phyloP scores from a whole-genome alignment of 148 eudicot genomes.

The Rhododendron henanense region DNA sequence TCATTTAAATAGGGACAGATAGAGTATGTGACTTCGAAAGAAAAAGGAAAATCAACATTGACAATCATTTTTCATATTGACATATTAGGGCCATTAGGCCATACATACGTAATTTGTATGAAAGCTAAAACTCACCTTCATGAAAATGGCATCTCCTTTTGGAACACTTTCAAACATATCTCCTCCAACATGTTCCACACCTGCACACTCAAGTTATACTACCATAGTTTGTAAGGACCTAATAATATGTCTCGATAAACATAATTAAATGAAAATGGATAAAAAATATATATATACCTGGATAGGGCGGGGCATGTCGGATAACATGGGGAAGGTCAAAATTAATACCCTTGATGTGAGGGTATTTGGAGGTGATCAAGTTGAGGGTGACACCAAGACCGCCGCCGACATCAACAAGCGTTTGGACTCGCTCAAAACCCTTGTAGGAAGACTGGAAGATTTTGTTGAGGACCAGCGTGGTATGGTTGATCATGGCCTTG shows the following conservation, averaged over 20 bases:
- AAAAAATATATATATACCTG: constrained; percentile 25
- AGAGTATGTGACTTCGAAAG: too few relatives aligned
- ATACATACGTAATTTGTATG: not conserved
- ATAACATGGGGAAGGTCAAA: constrained; percentile 73
- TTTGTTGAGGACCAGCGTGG: constrained; percentile 59
- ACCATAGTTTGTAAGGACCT: not conserved
- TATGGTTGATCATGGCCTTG: constrained; percentile 61
- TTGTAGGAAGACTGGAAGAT: constrained; percentile 44
- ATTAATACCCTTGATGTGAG: constrained; percentile 60
- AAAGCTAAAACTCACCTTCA: not conserved
- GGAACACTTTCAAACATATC: not conserved
- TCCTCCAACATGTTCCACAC: not conserved
- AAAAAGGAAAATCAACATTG: not conserved
- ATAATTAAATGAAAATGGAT: not conserved
- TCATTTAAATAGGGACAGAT: too few relatives aligned
- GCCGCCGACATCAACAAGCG: constrained; percentile 73
- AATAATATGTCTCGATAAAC: too few relatives aligned
- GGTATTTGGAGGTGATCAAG: constrained; percentile 64
- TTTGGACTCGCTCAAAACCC: constrained; percentile 48
- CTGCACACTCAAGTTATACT: not conserved
- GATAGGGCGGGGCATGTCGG: constrained; percentile 55
- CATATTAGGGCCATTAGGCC: too few relatives aligned
- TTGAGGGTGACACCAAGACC: constrained; percentile 58
- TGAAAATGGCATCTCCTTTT: not conserved
- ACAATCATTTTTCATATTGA: too few relatives aligned